Base-by-base conservation (phyloP, 1,139 yeast genomes). In the Diutina sp. region DNA sequence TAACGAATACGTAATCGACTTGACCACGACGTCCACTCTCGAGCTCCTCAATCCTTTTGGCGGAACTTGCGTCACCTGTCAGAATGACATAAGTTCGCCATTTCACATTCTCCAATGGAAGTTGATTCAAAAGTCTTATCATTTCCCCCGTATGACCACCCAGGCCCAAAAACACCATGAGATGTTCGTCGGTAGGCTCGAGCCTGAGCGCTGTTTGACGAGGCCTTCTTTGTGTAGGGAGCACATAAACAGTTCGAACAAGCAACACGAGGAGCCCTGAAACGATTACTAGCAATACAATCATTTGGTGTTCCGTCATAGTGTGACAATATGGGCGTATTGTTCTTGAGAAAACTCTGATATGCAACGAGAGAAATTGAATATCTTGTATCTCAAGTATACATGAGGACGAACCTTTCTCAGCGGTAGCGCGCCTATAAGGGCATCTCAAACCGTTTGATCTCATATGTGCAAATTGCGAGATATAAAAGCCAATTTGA, bases 121-220 rank as follows among this genome's bases (percentile, higher is more conserved):
- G 63, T 58, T 74, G 72, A 6, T 71, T 66, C 16, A 89, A 66
- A 35, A 93, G 72, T 47, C 93, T 73, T 35, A 90, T 67, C 96
- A 93, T 89, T 67, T 93, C 98, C 1, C 97, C 98, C 0, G 98
- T 91, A 66, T 93, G 99, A 1, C 98, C 99, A 0, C 81, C 99
- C 1, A 95, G 87, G 0, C 95, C 96, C 6, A 88, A 67, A 14
- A 87, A 73, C 0, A 86, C 72, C 79, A 85, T 75, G 21, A 83
- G 63, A 28, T 64, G 65, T n/a, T 30, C 51, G n/a, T 28, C 16
- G 21, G 16, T 47, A 3, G 35, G 35, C 14, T 16, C 14, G 25
- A 46, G 50, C 30, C 9, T 12, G 21, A 21, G 50, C 21, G 16
- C 41, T 35, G 41, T n/a, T 35, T 8, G 41, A 35, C n/a, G 41